A percentile compares a stretch with the other conserved stretches of the same genome.
phyloP scores from a whole-genome alignment of 805 yeast species.

The Tetrapisispora fleetii region DNA sequence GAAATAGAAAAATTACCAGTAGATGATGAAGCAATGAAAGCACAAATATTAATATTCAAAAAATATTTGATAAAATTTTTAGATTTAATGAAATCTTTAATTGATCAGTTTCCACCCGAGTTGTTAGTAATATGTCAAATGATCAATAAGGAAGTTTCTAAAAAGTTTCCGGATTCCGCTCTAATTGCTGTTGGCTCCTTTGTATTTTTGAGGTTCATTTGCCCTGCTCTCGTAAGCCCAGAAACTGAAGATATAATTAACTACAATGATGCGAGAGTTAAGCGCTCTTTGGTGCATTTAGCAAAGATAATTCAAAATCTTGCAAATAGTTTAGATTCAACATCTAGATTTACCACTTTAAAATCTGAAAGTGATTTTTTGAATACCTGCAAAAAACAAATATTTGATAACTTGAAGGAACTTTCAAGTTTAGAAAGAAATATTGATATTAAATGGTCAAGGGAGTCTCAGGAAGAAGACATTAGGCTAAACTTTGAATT shows the following conservation, averaged over 20 bases:
- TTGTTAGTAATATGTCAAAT: slow-evolving; percentile 62
- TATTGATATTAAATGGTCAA: slow-evolving; percentile 13
- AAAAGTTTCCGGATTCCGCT: slow-evolving; percentile 58
- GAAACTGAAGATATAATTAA: slow-evolving; percentile 39
- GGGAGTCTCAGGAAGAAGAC: background rate
- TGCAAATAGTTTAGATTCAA: slow-evolving; percentile 68
- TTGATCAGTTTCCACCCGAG: slow-evolving; percentile 55
- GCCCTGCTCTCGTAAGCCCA: slow-evolving; percentile 89
- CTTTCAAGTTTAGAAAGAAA: slow-evolving; percentile 22
- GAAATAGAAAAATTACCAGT: slow-evolving; percentile 50
- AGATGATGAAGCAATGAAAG: slow-evolving; percentile 32
- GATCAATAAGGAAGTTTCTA: slow-evolving; percentile 45
- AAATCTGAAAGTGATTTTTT: slow-evolving; percentile 34
- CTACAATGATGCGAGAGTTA: slow-evolving; percentile 32
- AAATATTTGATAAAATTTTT: slow-evolving; percentile 47
- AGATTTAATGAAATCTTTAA: slow-evolving; percentile 48
- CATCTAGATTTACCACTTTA: slow-evolving; percentile 56
- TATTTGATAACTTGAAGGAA: slow-evolving; percentile 34
- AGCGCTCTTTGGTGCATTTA: slow-evolving; percentile 63
- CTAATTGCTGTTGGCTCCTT: slow-evolving; percentile 76
- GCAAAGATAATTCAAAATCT: slow-evolving; percentile 80
- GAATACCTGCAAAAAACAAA: slow-evolving; percentile 29
- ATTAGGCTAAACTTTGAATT: slow-evolving; percentile 24
- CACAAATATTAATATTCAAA: slow-evolving; percentile 40
- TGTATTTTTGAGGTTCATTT: slow-evolving; percentile 65